phyloP scores from a whole-genome alignment of 2,329 filamentous ascomycete species.

The Calycina marina region DNA sequence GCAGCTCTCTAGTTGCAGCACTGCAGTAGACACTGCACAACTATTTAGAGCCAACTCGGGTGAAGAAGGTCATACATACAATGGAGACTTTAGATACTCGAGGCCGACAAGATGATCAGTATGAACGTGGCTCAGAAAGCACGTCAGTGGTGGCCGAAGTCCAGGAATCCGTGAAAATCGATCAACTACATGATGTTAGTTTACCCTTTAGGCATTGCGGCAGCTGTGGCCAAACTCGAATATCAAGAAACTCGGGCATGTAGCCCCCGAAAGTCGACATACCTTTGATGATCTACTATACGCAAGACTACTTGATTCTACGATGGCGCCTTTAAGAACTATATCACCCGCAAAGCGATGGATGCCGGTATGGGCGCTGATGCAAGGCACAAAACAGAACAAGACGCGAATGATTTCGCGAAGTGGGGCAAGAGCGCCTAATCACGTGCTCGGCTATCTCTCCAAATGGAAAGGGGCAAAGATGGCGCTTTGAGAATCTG shows the following conservation, averaged over 20 bases:
- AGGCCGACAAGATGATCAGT: conserved; percentile 78
- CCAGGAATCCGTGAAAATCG: conserved; percentile 52
- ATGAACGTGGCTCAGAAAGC: conserved; percentile 85
- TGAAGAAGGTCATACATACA: conserved; percentile 30
- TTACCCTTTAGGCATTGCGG: neutral
- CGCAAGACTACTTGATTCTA: too few relatives aligned
- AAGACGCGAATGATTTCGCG: too few relatives aligned
- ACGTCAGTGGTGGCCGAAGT: conserved; percentile 53
- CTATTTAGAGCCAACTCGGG: conserved; percentile 2
- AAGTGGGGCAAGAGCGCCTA: too few relatives aligned
- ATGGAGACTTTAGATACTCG: conserved; percentile 61
- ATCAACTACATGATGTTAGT: conserved; percentile 45
- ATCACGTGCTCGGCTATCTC: too few relatives aligned
- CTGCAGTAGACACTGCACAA: conserved; percentile 65
- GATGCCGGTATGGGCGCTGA: neutral
- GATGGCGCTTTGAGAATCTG: too few relatives aligned
- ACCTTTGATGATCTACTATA: conserved; percentile 2
- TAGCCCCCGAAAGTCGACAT: conserved; percentile 72
- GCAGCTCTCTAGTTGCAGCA: conserved; percentile 62
- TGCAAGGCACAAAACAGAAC: too few relatives aligned
- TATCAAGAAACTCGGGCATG: conserved; percentile 63
- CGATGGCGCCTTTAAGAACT: too few relatives aligned
- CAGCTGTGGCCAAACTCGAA: conserved; percentile 38
- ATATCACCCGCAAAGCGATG: neutral
- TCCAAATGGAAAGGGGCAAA: too few relatives aligned